Evolutionary conservation across 352 stramenopile species (phyloP), one percentile per base, ranked within the genome.

Genomic region (Thraustotheca clavata): DNA sequence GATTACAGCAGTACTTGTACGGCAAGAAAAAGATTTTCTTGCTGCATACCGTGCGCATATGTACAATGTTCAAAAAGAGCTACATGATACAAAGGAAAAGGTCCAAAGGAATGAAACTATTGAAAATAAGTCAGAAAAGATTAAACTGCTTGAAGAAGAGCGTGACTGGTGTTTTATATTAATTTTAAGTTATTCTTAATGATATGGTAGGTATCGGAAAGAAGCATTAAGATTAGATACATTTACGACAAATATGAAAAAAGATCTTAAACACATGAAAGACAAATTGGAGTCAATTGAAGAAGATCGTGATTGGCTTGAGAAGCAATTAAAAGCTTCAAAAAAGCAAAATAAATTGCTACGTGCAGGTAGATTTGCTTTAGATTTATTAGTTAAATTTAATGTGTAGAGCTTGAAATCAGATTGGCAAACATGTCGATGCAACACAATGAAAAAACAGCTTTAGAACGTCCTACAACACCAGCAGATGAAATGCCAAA

Each of bases 291-390:
- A 91, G 33, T 84, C 83, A 0, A 92, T 96, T 29, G 79, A 96
- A 75, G 87, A 97, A 47, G 89, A 97, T 61, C 76, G 89, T 24
- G 87, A 88, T 39, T 97, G 90, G 89, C 73, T 97, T 11, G 86
- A 94, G 57, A 92, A 94, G 34, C 91, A 97, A 69, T 77, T 97
- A 4, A 97, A 97, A 67, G 86, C 84, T 6, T 95, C 83, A 66
- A 97, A 97, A 69, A 97, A 96, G 57, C 88, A 97, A 60, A 96
- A 97, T 71, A 97, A 97, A 68, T 61, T 97, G 26, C 72, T 96
- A 32, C 82, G 82, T 22, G 83, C 85, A 0, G 87, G 92, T 65
- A 11, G 27, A 31, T 2, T 2, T 20, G 16, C 2, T 18, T 52
- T 2, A 22, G 38, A 43, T 43, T 6, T 29, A 29, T 50, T 14